Conservation (phyloP, 768 basidiomycete species). For the Brasilioporus rufonigricans region DNA sequence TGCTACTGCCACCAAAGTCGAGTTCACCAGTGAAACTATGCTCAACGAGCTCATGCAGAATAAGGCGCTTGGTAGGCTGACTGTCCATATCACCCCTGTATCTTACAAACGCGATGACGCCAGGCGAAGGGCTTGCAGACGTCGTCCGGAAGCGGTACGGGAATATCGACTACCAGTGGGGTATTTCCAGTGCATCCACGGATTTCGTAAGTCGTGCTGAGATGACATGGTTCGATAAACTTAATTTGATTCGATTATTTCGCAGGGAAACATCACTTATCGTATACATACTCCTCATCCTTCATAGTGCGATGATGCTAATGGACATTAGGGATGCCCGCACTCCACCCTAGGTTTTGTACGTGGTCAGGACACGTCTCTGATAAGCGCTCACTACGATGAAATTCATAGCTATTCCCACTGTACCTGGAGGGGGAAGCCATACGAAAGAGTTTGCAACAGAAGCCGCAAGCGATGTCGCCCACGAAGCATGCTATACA, state of each 20-base stretch:
- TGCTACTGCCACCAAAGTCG: slow-evolving; percentile 61
- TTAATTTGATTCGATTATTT: not conserved
- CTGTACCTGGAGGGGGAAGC: slow-evolving; percentile 67
- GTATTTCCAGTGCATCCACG: slow-evolving; percentile 58
- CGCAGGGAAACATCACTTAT: slow-evolving; percentile 59
- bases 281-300: slow-evolving; percentile 36
- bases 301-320: not conserved
- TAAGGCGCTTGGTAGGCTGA: slow-evolving; percentile 49
- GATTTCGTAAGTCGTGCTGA: slow-evolving; percentile 34
- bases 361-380: slow-evolving; percentile 1
- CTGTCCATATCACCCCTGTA: not conserved
- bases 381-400: not conserved
- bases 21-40: slow-evolving; percentile 36
- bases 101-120: not conserved
- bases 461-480: slow-evolving; percentile 54
- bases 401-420: slow-evolving; percentile 65
- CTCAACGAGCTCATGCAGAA: slow-evolving; percentile 67
- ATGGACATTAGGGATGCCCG: slow-evolving; percentile 47
- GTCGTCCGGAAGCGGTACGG: slow-evolving; percentile 62
- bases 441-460: slow-evolving; percentile 70
- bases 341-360: slow-evolving; percentile 69
- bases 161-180: slow-evolving; percentile 60
- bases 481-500: too few species aligned
- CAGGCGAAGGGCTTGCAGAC: slow-evolving; percentile 64
- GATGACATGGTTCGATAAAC: not conserved